Evolutionary conservation across 1,284 basidiomycete genomes (phyloP), one percentile per base, ranked within the genome.

Genomic region (Flammula alnicola): DNA sequence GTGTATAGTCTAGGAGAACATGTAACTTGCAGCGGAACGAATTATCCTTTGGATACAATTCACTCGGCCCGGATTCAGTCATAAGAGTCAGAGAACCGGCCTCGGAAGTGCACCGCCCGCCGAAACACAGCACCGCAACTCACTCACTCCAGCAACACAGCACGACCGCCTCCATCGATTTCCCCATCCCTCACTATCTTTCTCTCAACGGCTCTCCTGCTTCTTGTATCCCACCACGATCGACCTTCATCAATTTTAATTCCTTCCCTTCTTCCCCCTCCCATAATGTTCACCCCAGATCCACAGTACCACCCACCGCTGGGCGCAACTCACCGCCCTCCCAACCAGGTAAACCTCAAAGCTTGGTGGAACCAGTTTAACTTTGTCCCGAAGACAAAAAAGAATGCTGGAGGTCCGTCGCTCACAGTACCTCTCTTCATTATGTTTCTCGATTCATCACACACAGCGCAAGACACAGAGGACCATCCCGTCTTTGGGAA

Each of bases 301-400:
- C 46, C 53, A 5, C 58, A 58, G 20, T 48, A 20, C 14, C 31
- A 35, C 27, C 30, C 41, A 33, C 23, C 38, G n/a, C 10, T 41
- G 14, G 5, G 23, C 25, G 22, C 23, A 10, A 14, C 41, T 31
- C 29, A 43, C 17, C 8, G 27, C 47, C 47, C 77, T 26, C 78
- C 81, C 7, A 77, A 78, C 23, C 85, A 79, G 60, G 81, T 81
- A 14, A 83, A 76, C 49, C 77, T 92, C 48, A 88, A 87, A 73
- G 80, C 86, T 5, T 94, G 92, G 92, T 93, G 91, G 88, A 82
- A 83, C 50, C 79, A 83, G 55, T 91, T 93, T 62, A 83, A 80
- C 35, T 79, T 79, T 54, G 74, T 75, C 4, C 83, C 85, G 68
- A 77, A 76, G 56, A 58, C 72, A 14, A 87, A 81, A 73, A 61